Conservation (phyloP, 2,329 filamentous ascomycete genomes). For the Talaromyces sp. region DNA sequence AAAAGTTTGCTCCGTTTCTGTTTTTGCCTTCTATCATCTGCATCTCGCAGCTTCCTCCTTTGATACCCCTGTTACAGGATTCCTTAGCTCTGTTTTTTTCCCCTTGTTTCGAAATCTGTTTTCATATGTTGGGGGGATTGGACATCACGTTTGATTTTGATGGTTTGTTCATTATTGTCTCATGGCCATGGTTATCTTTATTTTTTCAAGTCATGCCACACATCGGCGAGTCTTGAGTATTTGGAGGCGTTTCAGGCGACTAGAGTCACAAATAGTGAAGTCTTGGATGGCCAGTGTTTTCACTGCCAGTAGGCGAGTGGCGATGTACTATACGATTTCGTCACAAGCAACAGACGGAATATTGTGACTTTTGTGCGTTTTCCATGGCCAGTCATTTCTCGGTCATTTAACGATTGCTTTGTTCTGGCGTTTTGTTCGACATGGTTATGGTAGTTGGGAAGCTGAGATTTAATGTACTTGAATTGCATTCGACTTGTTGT, state of each 20-base stretch:
- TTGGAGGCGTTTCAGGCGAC: not conserved
- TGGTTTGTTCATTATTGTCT: constrained; percentile 9
- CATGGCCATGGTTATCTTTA: constrained; percentile 7
- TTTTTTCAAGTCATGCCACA: not conserved
- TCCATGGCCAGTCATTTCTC: not conserved
- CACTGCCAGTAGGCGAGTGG: not conserved
- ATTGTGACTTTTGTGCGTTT: not conserved
- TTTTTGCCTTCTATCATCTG: constrained; percentile 5
- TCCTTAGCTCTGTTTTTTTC: constrained; percentile 4
- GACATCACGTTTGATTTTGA: constrained; percentile 6
- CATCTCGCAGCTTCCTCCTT: constrained; percentile 17
- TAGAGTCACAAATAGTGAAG: not conserved
- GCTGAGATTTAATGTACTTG: not conserved
- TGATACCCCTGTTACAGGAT: constrained; percentile 36
- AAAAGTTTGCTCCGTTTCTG: constrained; percentile 9
- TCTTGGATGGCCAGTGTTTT: not conserved
- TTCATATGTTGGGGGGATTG: not conserved
- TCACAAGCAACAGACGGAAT: not conserved
- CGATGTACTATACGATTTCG: not conserved
- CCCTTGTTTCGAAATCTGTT: constrained; percentile 13
- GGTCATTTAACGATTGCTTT: not conserved
- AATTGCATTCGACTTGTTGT: not conserved
- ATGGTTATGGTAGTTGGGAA: not conserved
- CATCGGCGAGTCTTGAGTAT: not conserved
- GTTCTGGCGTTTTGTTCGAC: not conserved